A percentile compares a stretch with the other conserved stretches of the same genome.
Evolutionary conservation across 768 basidiomycete genomes (phyloP).

Genomic region (Clathrus columnatus): DNA sequence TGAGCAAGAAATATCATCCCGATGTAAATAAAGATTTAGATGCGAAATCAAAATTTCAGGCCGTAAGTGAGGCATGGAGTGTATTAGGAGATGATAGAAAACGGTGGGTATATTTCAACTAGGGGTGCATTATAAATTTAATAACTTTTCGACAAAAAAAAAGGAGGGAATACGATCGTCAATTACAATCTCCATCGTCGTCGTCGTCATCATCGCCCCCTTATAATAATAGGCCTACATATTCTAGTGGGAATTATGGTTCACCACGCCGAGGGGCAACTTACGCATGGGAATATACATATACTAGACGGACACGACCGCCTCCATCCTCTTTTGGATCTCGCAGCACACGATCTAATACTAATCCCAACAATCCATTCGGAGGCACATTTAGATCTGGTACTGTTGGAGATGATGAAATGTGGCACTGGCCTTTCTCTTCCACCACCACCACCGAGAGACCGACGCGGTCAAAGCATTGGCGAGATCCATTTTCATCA

Average conservation of each 20-base stretch:
- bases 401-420: not conserved
- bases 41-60: conserved; percentile 34
- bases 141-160: not conserved
- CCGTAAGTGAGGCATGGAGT: conserved; percentile 39
- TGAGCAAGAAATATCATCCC: conserved; percentile 42
- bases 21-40: conserved; percentile 30
- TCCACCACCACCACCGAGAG: not conserved
- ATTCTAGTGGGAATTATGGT: conserved; percentile 21
- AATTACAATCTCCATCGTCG: conserved; percentile 2
- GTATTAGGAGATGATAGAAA: conserved; percentile 37
- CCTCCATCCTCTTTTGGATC: conserved; percentile 13
- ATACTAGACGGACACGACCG: not conserved
- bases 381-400: not conserved
- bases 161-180: conserved; percentile 29
- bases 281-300: conserved; percentile 27
- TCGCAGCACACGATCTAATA: conserved; percentile 12
- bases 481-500: conserved; percentile 19
- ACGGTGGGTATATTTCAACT: conserved; percentile 24
- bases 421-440: conserved; percentile 11
- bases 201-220: not conserved
- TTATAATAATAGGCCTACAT: conserved; percentile 1
- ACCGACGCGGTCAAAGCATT: conserved; percentile 1
- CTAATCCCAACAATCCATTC: conserved; percentile 1
- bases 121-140: not conserved
- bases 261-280: conserved; percentile 27